Conservation (phyloP, 495 filamentous ascomycete species). For the Hypoxylon intermedium region DNA sequence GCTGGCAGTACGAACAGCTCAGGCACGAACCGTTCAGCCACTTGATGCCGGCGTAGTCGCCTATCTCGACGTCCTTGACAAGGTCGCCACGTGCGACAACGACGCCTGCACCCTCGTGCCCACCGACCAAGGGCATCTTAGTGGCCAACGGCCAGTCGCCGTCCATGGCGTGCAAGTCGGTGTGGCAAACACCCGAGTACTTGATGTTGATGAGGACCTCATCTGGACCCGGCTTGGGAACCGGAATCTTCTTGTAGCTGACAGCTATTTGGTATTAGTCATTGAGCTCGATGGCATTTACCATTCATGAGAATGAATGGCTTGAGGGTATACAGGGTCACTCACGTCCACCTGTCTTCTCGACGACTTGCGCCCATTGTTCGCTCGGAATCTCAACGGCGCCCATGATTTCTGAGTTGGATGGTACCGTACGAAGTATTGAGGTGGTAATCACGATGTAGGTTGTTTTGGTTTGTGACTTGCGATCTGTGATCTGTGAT, state of each 20-base stretch:
- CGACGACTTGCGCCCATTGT: slow-evolving; percentile 88
- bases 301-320: too few relatives aligned
- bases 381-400: slow-evolving; percentile 64
- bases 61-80: slow-evolving; percentile 75
- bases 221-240: slow-evolving; percentile 78
- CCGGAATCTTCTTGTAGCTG: slow-evolving; percentile 82
- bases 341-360: slow-evolving; percentile 74
- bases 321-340: too few relatives aligned
- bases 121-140: slow-evolving; percentile 87
- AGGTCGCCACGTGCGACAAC: slow-evolving; percentile 80
- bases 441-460: background rate
- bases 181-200: slow-evolving; percentile 94
- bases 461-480: slow-evolving; percentile 2
- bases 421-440: background rate
- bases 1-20: slow-evolving; percentile 76
- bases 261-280: slow-evolving; percentile 53
- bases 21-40: slow-evolving; percentile 90
- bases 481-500: too few relatives aligned
- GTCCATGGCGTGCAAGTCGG: slow-evolving; percentile 82
- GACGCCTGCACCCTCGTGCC: slow-evolving; percentile 90
- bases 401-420: slow-evolving; percentile 37
- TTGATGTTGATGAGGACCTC: slow-evolving; percentile 92
- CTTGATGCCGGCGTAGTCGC: slow-evolving; percentile 85
- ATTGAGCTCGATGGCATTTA: background rate
- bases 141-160: slow-evolving; percentile 85